Evolutionary conservation across 202 grass and related monocot species (phyloP).

Genomic region (Setaria viridis): DNA sequence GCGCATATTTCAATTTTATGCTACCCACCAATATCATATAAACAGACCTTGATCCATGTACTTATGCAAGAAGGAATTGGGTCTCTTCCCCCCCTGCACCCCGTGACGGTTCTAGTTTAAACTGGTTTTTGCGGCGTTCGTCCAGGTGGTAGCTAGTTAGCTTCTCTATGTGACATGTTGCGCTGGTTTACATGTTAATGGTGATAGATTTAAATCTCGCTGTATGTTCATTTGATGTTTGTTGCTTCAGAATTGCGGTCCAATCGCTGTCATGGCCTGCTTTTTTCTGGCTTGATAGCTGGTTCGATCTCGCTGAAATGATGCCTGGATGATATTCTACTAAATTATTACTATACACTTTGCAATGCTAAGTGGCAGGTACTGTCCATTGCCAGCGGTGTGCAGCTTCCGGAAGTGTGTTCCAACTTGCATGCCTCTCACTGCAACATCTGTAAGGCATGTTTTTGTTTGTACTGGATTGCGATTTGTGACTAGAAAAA

Average conservation of each 20-base stretch:
- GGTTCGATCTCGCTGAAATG: not conserved
- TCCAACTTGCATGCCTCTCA: not conserved
- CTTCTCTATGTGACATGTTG: not conserved
- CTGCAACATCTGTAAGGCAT: no score
- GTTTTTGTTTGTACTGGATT: no score
- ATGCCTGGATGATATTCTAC: not conserved
- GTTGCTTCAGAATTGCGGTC: not conserved
- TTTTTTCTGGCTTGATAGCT: slow-evolving; percentile 24
- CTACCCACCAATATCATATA: slow-evolving; percentile 27
- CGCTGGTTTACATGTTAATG: slow-evolving; percentile 7
- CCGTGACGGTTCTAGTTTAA: not conserved
- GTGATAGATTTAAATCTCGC: slow-evolving; percentile 18
- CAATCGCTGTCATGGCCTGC: not conserved
- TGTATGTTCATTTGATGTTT: not conserved
- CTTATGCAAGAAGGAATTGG: slow-evolving; percentile 40
- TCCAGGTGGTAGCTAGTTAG: slow-evolving; percentile 20
- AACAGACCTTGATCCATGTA: slow-evolving; percentile 37
- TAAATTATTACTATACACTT: not conserved
- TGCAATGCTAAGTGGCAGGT: not conserved
- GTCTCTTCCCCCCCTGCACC: not conserved
- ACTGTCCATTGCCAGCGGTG: not conserved
- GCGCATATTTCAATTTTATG: not conserved
- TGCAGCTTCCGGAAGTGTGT: not conserved
- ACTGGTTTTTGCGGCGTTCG: not conserved
- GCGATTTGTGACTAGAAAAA: no score